A percentile compares a stretch with the other conserved stretches of the same genome.
These are phyloP conservation scores for Gelatoporia subvermispora DNA, from an alignment of 768 basidiomycete species.

Conservation along the genomic window DNA sequence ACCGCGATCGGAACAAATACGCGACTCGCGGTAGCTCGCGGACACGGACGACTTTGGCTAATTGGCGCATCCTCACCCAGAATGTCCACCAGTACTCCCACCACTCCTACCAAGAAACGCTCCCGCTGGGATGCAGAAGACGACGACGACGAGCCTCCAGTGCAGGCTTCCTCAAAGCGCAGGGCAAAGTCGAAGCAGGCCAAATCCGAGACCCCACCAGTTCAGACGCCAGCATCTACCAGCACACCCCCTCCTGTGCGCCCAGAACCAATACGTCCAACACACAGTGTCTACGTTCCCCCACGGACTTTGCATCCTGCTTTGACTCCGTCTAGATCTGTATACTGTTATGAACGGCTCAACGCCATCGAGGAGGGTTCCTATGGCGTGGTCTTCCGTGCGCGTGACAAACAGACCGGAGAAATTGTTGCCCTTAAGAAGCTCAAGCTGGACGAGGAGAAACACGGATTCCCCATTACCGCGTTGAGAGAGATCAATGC, in stretches of 20 bases:
- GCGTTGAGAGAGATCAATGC: conserved; percentile 92
- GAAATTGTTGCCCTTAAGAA: conserved; percentile 98
- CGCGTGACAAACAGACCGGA: conserved; percentile 88
- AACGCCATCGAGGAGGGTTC: conserved; percentile 99
- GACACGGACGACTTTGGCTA: too few relatives aligned
- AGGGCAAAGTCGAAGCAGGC: conserved; percentile 42
- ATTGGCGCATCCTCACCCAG: not conserved
- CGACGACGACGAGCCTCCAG: conserved; percentile 33
- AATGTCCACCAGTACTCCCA: conserved; percentile 28
- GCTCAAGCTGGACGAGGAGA: conserved; percentile 97
- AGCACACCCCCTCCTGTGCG: conserved; percentile 13
- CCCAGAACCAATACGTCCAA: conserved; percentile 14
- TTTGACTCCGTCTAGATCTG: conserved; percentile 83
- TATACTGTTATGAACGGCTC: conserved; percentile 88
- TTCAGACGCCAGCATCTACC: conserved; percentile 14
- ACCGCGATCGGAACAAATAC: too few relatives aligned
- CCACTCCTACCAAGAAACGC: conserved; percentile 64
- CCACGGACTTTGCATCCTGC: conserved; percentile 72
- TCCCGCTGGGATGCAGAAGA: conserved; percentile 68
- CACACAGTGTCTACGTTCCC: conserved; percentile 70
- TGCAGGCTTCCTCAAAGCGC: conserved; percentile 47
- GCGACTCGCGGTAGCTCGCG: too few relatives aligned
- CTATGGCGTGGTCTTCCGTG: conserved; percentile 97
- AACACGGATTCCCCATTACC: conserved; percentile 97
- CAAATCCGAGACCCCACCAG: conserved; percentile 19